Percentiles rank a stretch among this genome's conserved stretches.
Conservation (phyloP, 345 rosid species). For the Excoecaria cochinchinensis region DNA sequence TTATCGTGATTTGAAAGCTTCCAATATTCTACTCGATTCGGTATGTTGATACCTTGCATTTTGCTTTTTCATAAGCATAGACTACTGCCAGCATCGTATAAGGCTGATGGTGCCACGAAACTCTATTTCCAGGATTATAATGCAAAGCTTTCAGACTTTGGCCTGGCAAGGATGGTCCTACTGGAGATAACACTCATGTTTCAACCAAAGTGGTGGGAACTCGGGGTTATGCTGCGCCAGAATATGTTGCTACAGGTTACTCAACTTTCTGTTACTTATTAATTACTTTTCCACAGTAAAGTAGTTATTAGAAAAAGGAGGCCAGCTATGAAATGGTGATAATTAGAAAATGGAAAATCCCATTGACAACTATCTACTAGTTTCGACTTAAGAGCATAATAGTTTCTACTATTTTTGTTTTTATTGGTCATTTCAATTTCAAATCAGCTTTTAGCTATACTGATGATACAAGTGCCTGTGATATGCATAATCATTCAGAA, state of each 20-base stretch:
- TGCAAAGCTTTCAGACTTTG: conserved; percentile 91
- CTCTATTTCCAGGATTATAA: conserved; percentile 51
- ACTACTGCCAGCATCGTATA: background rate
- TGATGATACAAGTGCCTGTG: too few relatives aligned
- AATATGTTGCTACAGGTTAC: conserved; percentile 82
- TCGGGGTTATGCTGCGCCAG: conserved; percentile 92
- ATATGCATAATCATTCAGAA: too few relatives aligned
- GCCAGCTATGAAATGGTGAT: background rate
- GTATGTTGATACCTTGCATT: conserved; percentile 32
- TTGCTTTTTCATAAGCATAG: conserved; percentile 2
- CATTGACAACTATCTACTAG: too few relatives aligned
- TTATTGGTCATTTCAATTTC: too few relatives aligned
- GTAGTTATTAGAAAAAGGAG: background rate
- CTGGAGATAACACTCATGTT: conserved; percentile 83
- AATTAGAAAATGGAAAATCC: too few relatives aligned
- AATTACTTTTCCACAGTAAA: background rate
- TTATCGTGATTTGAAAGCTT: conserved; percentile 66
- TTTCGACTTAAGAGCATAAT: too few relatives aligned
- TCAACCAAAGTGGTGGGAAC: conserved; percentile 88
- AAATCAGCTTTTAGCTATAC: too few relatives aligned
- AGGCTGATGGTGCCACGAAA: conserved; percentile 11
- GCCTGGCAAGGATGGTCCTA: conserved; percentile 94
- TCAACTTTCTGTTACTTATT: background rate
- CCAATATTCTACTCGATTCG: conserved; percentile 67
- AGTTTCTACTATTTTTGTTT: too few relatives aligned